Evolutionary conservation across 306 rosid genomes (phyloP), one percentile per base, ranked within the genome.

Genomic region (Canavalia ensiformis): DNA sequence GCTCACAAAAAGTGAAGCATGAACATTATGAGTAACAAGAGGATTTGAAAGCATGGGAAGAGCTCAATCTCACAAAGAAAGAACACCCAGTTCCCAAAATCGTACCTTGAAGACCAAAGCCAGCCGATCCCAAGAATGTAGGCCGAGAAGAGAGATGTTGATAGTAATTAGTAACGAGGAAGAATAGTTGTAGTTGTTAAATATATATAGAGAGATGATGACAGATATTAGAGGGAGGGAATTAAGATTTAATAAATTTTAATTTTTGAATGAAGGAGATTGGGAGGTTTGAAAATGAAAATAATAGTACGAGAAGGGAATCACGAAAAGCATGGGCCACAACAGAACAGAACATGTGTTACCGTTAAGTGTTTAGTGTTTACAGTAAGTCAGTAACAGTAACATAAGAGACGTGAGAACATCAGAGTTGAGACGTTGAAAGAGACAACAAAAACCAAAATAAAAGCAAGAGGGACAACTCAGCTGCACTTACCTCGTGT

Each of bases 51-150:
- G 59, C 56, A 46, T 13, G 54, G 72, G 58, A 68, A 76, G 42
- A 42, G 9, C 6, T 49, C 2, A 82, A 69, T 59, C 29, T 28
- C 4, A 34, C 1, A 82, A 34, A 2, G 47, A 77, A 62, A 82
- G 33, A 76, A 68, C 72, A 72, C 87, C 89, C 82, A 84, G 80
- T 68, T 78, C 46, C n/a, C 80, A 82, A 84, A 82, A 83, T 86
- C 64, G 65, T 83, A 91, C 97, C 85, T 81, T 76, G 68, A 62
- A 68, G 39, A 30, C 57, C 51, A 85, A 85, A 77, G 81, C 83
- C 83, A 82, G 77, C 91, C 63, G 77, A 87, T 76, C 86, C 78
- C 76, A 74, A 81, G 81, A 90, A 88, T 83, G 88, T 83, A 51
- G 45, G 56, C 49, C 5, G 73, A 70, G 84, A 86, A 64, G 69